Conservation (phyloP, 257 asterid species). For the Linderniella brevidens region DNA sequence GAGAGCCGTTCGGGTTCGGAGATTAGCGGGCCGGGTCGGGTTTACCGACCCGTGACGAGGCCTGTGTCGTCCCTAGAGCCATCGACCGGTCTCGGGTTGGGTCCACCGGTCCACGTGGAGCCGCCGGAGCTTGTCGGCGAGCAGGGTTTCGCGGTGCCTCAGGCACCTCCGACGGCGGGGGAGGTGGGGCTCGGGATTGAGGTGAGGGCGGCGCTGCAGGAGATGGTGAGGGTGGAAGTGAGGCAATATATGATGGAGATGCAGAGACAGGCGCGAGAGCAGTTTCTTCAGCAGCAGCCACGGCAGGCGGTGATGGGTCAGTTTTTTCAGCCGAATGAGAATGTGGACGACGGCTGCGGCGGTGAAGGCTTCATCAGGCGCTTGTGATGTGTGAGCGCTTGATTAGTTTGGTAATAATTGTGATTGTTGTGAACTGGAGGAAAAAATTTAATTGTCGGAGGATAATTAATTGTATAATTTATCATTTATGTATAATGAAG, state of each 20-base stretch:
- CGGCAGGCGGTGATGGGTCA: no score
- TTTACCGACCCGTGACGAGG: no score
- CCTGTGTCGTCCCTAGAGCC: no score
- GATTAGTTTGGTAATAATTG: background rate
- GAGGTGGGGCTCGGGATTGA: conserved; percentile 30
- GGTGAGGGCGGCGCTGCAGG: conserved; percentile 68
- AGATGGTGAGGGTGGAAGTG: conserved; percentile 72
- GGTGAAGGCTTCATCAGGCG: conserved; percentile 10
- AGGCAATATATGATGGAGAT: conserved; percentile 52
- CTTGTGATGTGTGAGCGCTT: conserved; percentile 8
- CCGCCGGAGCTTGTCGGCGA: conserved; percentile 24
- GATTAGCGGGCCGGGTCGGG: no score
- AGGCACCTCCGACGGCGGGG: conserved; percentile 8
- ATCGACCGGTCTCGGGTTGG: no score
- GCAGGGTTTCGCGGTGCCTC: background rate
- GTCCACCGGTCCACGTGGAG: background rate
- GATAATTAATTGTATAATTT: no score
- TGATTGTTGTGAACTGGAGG: no score
- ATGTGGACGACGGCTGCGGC: conserved; percentile 15
- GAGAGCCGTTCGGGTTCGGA: no score
- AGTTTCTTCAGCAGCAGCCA: no score
- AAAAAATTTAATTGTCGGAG: no score
- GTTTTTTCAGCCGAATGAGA: conserved; percentile 15
- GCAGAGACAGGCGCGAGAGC: no score
- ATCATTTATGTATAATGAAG: no score